Evolutionary conservation across 306 rosid species (phyloP).

Genomic region (Adenanthera pavonina): DNA sequence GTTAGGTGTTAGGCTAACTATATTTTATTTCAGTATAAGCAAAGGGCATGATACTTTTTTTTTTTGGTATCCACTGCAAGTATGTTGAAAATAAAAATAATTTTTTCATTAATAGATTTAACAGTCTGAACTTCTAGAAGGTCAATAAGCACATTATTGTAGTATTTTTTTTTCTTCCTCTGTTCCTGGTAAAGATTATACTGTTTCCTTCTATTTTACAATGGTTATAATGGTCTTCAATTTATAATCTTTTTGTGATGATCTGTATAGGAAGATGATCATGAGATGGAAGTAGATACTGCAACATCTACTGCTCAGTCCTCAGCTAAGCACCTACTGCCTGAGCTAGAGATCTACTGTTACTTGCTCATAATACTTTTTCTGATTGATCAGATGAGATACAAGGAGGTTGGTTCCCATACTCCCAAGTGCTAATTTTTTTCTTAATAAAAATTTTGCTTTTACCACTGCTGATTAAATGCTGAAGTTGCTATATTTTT

Average conservation of each 20-base stretch:
- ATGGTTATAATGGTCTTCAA: neutral
- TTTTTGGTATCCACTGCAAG: neutral
- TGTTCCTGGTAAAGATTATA: neutral
- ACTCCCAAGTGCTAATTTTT: neutral
- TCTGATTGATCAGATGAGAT: slow-evolving; percentile 90
- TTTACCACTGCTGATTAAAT: slow-evolving; percentile 2
- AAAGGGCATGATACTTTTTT: neutral
- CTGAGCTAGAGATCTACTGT: slow-evolving; percentile 91
- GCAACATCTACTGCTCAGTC: slow-evolving; percentile 72
- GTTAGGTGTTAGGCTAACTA: neutral
- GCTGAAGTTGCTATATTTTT: slow-evolving; percentile 28
- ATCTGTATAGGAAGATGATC: slow-evolving; percentile 68
- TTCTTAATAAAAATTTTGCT: neutral
- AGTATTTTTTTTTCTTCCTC: neutral
- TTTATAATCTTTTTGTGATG: slow-evolving; percentile 12
- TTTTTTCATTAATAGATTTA: neutral
- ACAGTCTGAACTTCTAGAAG: neutral
- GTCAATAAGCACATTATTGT: slow-evolving; percentile 12
- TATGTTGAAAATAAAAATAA: neutral
- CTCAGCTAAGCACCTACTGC: slow-evolving; percentile 64
- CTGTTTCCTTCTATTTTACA: slow-evolving; percentile 17
- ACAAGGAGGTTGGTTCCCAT: slow-evolving; percentile 65
- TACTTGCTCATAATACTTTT: slow-evolving; percentile 82
- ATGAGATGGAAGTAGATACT: slow-evolving; percentile 91
- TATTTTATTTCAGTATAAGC: neutral